These are phyloP conservation scores for Salix exigua DNA, from an alignment of 345 rosid species.

Conservation along the genomic window DNA sequence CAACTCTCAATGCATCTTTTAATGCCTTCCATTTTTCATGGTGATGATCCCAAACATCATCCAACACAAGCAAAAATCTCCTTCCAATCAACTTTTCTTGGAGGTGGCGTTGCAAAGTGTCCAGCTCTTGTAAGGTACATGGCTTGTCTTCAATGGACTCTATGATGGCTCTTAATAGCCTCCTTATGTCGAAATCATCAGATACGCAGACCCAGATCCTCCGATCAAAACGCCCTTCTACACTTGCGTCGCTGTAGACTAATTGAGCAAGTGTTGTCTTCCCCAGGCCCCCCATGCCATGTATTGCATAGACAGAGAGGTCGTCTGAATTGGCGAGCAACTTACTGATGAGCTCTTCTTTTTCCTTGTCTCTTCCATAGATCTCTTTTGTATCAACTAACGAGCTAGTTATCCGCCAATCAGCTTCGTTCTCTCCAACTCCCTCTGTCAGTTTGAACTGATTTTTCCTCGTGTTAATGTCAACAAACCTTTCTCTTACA, in stretches of 20 bases:
- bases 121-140: background rate
- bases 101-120: background rate
- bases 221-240: background rate
- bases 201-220: slow-evolving; percentile 8
- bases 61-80: slow-evolving; percentile 8
- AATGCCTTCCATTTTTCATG: slow-evolving; percentile 2
- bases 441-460: background rate
- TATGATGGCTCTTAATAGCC: background rate
- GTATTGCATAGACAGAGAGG: background rate
- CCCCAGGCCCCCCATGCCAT: slow-evolving; percentile 3
- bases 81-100: background rate
- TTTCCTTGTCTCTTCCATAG: background rate
- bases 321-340: background rate
- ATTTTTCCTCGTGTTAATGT: background rate
- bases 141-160: background rate
- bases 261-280: background rate
- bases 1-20: background rate
- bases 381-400: background rate
- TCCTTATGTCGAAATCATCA: slow-evolving; percentile 5
- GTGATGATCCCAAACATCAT: slow-evolving; percentile 6
- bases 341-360: background rate
- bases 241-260: background rate
- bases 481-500: background rate
- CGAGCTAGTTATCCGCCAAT: slow-evolving; percentile 1
- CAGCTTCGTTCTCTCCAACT: background rate